These are phyloP conservation scores for Arthromyces matolae DNA, from an alignment of 768 basidiomycete species.

Conservation along the genomic window DNA sequence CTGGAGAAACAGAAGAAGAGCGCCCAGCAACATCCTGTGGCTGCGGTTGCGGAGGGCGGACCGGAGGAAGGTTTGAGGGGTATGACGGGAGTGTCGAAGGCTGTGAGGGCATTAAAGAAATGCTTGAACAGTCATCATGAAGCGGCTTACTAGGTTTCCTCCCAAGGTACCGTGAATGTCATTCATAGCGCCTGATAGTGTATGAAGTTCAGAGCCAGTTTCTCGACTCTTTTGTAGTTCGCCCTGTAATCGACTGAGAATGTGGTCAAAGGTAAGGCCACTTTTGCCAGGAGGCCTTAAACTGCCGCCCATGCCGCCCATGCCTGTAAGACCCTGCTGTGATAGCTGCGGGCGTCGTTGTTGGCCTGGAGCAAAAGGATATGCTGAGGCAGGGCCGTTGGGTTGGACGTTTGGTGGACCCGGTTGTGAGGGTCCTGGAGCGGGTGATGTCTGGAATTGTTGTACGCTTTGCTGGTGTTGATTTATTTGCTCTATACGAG, in stretches of 20 bases:
- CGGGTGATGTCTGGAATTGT: slow-evolving; percentile 27
- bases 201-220: slow-evolving; percentile 81
- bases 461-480: slow-evolving; percentile 49
- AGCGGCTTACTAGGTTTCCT: slow-evolving; percentile 62
- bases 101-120: slow-evolving; percentile 29
- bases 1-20: slow-evolving; percentile 15
- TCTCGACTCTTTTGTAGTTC: slow-evolving; percentile 96
- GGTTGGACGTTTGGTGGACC: slow-evolving; percentile 16
- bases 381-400: slow-evolving; percentile 16
- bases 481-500: slow-evolving; percentile 67
- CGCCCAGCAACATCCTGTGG: slow-evolving; percentile 23
- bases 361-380: slow-evolving; percentile 29
- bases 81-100: slow-evolving; percentile 60
- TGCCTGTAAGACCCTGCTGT: slow-evolving; percentile 59
- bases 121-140: neutral
- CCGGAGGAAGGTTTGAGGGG: slow-evolving; percentile 63
- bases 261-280: slow-evolving; percentile 89
- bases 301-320: slow-evolving; percentile 75
- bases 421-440: slow-evolving; percentile 13
- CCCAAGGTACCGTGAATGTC: slow-evolving; percentile 93
- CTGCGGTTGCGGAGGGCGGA: slow-evolving; percentile 35
- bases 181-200: slow-evolving; percentile 71
- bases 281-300: slow-evolving; percentile 76
- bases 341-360: slow-evolving; percentile 57
- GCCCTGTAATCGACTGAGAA: slow-evolving; percentile 81